These are phyloP conservation scores for Ustulina deusta DNA, from an alignment of 2,329 filamentous ascomycete species.

Conservation along the genomic window DNA sequence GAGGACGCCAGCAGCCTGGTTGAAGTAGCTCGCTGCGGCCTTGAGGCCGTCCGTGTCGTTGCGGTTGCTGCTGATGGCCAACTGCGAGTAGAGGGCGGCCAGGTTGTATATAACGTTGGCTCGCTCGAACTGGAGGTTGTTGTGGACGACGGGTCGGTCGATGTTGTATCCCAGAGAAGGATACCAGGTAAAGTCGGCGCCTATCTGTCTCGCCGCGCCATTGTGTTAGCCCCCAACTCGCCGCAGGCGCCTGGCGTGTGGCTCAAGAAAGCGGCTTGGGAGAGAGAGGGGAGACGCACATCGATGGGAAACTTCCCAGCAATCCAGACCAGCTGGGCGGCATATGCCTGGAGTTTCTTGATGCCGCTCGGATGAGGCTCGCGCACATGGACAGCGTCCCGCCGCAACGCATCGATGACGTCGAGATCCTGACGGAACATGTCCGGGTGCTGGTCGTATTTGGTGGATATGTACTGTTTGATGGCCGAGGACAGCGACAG, in stretches of 20 bases:
- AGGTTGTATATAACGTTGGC: slow-evolving; percentile 95
- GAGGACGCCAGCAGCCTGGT: slow-evolving; percentile 85
- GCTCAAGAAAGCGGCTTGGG: neutral
- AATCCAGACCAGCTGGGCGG: slow-evolving; percentile 92
- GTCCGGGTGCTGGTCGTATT: slow-evolving; percentile 98
- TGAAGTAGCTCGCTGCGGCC: slow-evolving; percentile 89
- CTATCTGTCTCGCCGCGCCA: slow-evolving; percentile 69
- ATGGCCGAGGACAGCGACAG: slow-evolving; percentile 85
- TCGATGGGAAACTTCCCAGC: slow-evolving; percentile 96
- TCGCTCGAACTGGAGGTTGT: slow-evolving; percentile 83
- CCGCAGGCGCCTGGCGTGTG: neutral
- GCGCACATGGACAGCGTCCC: slow-evolving; percentile 87
- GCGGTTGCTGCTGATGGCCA: slow-evolving; percentile 84
- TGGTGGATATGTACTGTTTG: slow-evolving; percentile 93
- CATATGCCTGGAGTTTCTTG: slow-evolving; percentile 89
- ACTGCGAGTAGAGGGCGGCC: slow-evolving; percentile 90
- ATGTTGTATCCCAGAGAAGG: slow-evolving; percentile 91
- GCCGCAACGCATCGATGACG: slow-evolving; percentile 83
- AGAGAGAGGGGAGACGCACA: slow-evolving; percentile 60
- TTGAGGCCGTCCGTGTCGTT: slow-evolving; percentile 86
- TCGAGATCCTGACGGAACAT: slow-evolving; percentile 92
- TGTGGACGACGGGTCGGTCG: slow-evolving; percentile 74
- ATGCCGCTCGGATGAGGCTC: slow-evolving; percentile 90
- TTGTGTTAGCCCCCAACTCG: neutral
- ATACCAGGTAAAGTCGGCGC: slow-evolving; percentile 97